A percentile compares a stretch with the other conserved stretches of the same genome.
phyloP scores from a whole-genome alignment of 345 rosid species.

The Melaleuca alternifolia region DNA sequence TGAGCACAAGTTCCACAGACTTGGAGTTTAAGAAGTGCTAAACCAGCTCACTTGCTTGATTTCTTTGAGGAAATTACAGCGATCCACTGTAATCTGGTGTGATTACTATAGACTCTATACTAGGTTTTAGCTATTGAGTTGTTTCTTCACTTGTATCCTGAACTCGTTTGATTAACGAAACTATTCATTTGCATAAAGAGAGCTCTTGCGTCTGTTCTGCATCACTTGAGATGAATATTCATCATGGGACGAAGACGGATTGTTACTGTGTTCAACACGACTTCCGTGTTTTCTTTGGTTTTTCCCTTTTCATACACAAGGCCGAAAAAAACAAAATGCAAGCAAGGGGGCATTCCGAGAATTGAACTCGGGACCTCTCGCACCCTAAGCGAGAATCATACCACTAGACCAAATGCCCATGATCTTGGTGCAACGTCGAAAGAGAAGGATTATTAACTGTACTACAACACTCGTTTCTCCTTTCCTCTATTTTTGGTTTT shows the following conservation, averaged over 20 bases:
- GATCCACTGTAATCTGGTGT: background rate
- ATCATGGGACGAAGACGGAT: background rate
- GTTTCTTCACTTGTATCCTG: background rate
- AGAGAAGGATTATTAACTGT: too few species aligned
- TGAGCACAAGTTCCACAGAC: background rate
- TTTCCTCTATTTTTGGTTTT: background rate
- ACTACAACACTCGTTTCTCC: too few species aligned
- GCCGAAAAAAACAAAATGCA: background rate
- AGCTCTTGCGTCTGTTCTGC: background rate
- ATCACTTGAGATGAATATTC: background rate
- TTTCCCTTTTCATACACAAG: background rate
- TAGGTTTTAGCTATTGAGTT: background rate
- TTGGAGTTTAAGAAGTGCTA: conserved; percentile 8
- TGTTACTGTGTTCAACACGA: background rate
- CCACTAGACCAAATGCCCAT: conserved; percentile 84
- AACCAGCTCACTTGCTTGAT: background rate
- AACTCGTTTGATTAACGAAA: background rate
- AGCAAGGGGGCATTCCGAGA: conserved; percentile 46
- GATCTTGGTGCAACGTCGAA: rapidly evolving
- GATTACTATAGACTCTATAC: background rate
- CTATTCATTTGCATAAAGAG: background rate
- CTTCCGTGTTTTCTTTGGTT: background rate
- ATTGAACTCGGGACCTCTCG: conserved; percentile 81
- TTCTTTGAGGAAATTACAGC: background rate
- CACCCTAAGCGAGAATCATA: conserved; percentile 90